A percentile compares a stretch with the other conserved stretches of the same genome.
phyloP scores from a whole-genome alignment of 2,329 filamentous ascomycete genomes.

The Thelonectria olida region DNA sequence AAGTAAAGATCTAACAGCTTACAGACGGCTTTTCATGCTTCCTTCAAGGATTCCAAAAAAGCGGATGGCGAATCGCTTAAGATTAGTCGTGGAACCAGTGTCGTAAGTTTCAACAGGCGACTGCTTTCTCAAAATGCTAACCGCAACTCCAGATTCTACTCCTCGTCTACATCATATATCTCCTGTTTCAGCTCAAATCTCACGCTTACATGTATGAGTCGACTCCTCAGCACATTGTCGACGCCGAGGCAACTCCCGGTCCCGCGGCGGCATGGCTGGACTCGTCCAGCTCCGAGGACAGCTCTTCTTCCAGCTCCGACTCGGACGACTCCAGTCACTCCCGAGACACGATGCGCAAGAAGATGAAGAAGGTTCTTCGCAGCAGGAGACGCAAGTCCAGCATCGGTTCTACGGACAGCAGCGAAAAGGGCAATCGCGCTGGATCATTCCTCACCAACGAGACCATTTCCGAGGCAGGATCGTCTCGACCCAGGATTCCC shows the following conservation, averaged over 20 bases:
- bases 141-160: slow-evolving; percentile 68
- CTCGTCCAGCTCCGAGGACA: slow-evolving; percentile 67
- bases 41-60: slow-evolving; percentile 69
- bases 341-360: slow-evolving; percentile 73
- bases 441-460: slow-evolving; percentile 53
- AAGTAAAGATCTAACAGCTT: slow-evolving; percentile 43
- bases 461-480: slow-evolving; percentile 49
- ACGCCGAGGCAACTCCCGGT: slow-evolving; percentile 88
- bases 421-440: slow-evolving; percentile 47
- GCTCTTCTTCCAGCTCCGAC: slow-evolving; percentile 71
- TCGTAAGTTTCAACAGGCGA: slow-evolving; percentile 61
- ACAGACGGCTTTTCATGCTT: slow-evolving; percentile 89
- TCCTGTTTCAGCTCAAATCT: slow-evolving; percentile 91
- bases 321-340: slow-evolving; percentile 70
- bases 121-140: slow-evolving; percentile 25
- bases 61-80: slow-evolving; percentile 80
- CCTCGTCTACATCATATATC: slow-evolving; percentile 83
- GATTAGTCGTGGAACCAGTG: slow-evolving; percentile 89
- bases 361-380: slow-evolving; percentile 79
- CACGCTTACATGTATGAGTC: slow-evolving; percentile 93
- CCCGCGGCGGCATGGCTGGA: slow-evolving; percentile 85
- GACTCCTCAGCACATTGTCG: slow-evolving; percentile 90
- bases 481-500: slow-evolving; percentile 47
- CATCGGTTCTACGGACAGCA: slow-evolving; percentile 71
- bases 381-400: slow-evolving; percentile 81